Evolutionary conservation across 78 protist genomes (phyloP).

Genomic region (Dictyostelium capitatum): DNA sequence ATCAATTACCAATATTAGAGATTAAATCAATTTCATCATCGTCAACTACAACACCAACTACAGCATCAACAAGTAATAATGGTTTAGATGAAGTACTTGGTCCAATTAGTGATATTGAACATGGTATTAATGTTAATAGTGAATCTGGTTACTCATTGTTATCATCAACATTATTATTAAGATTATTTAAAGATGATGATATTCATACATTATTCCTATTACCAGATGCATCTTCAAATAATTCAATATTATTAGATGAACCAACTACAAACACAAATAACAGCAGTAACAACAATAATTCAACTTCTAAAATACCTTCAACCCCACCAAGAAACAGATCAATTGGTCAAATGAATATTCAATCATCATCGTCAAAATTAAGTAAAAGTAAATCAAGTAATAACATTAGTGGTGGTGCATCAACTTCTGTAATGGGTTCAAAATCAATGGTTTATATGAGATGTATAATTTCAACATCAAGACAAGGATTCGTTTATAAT

Average conservation of each 20-base stretch:
- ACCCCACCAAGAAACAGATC: background rate
- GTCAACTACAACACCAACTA: no score
- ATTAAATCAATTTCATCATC: background rate
- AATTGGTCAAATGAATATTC: slow-evolving; percentile 16
- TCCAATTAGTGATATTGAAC: slow-evolving; percentile 74
- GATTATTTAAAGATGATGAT: slow-evolving; percentile 38
- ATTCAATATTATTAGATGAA: background rate
- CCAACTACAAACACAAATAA: background rate
- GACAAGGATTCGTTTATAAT: slow-evolving; percentile 56
- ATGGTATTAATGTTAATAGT: slow-evolving; percentile 68
- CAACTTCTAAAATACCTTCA: background rate
- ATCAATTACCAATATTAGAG: slow-evolving; percentile 40
- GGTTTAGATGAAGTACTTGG: slow-evolving; percentile 5
- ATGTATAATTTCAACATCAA: slow-evolving; percentile 50
- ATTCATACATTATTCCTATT: slow-evolving; percentile 54
- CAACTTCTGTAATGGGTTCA: background rate
- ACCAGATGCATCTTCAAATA: slow-evolving; percentile 31
- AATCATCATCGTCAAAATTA: background rate
- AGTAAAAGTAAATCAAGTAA: slow-evolving; percentile 8
- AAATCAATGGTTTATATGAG: slow-evolving; percentile 13
- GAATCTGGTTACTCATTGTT: slow-evolving; percentile 64
- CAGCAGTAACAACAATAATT: background rate
- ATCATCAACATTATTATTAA: slow-evolving; percentile 36
- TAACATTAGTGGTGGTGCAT: background rate
- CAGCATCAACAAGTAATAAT: background rate